Conservation (phyloP, 441 rosid genomes). For the Pelargonium myrrhifolium region DNA sequence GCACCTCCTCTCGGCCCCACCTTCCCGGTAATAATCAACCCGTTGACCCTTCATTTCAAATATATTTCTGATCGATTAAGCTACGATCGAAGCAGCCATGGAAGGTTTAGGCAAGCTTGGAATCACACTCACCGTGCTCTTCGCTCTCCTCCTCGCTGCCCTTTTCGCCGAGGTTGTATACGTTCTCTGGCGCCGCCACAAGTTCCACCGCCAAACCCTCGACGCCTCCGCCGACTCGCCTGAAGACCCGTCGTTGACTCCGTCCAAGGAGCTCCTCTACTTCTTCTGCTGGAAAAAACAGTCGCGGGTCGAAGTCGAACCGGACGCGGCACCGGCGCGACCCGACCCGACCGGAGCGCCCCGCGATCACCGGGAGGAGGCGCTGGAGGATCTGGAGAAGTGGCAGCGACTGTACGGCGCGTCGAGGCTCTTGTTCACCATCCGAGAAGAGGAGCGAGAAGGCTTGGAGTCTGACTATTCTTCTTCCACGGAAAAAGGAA, state of each 20-base stretch:
- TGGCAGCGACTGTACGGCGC: conserved; percentile 40
- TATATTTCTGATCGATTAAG: no score
- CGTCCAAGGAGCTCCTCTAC: conserved; percentile 68
- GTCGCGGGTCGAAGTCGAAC: conserved; percentile 50
- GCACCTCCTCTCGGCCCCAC: no score
- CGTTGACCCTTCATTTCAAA: no score
- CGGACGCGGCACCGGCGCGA: conserved; percentile 28
- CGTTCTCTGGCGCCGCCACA: conserved; percentile 40
- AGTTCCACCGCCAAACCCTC: conserved; percentile 27
- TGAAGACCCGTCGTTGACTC: conserved; percentile 20
- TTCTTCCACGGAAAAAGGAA: conserved; percentile 4
- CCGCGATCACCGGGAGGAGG: not conserved
- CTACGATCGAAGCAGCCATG: conserved; percentile 25
- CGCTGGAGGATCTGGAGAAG: conserved; percentile 26
- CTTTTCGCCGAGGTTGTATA: conserved; percentile 36
- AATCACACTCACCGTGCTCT: conserved; percentile 32
- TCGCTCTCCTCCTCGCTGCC: conserved; percentile 32
- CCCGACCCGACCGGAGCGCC: conserved; percentile 9
- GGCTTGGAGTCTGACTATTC: conserved; percentile 21
- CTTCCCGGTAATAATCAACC: no score
- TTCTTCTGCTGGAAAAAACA: conserved; percentile 59
- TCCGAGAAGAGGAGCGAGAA: conserved; percentile 52
- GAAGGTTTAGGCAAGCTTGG: conserved; percentile 29
- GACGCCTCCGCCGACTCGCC: conserved; percentile 13
- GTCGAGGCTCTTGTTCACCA: conserved; percentile 57